A percentile compares a stretch with the other conserved stretches of the same genome.
These are phyloP conservation scores for Botrytis tulipae DNA, from an alignment of 2,329 filamentous ascomycete genomes.

Conservation along the genomic window DNA sequence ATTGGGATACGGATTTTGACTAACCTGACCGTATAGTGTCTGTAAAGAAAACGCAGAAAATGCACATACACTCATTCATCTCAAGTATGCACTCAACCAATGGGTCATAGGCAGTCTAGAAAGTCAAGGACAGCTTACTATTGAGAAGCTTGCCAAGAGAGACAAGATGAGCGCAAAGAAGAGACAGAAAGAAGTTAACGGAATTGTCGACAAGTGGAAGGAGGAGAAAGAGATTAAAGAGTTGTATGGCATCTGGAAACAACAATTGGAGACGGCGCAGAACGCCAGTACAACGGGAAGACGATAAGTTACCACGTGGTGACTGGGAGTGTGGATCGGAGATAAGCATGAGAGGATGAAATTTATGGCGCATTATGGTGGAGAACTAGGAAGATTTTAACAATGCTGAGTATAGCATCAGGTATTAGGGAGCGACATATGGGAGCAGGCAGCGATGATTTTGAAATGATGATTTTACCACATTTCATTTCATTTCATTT, in stretches of 20 bases:
- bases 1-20: slow-evolving; percentile 30
- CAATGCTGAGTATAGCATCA: not conserved
- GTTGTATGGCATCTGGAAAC: slow-evolving; percentile 67
- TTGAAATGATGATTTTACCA: not conserved
- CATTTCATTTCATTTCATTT: not conserved
- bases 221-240: slow-evolving; percentile 55
- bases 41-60: slow-evolving; percentile 66
- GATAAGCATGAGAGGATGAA: not conserved
- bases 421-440: not conserved
- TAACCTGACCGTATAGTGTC: slow-evolving; percentile 36
- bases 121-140: slow-evolving; percentile 54
- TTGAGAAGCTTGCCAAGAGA: slow-evolving; percentile 58
- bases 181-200: slow-evolving; percentile 58
- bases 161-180: slow-evolving; percentile 60
- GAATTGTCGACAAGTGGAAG: slow-evolving; percentile 64
- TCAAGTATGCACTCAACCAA: slow-evolving; percentile 71
- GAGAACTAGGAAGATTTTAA: not conserved
- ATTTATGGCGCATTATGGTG: not conserved
- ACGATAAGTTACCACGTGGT: not conserved
- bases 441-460: not conserved
- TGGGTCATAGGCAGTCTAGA: slow-evolving; percentile 65
- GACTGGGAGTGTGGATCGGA: not conserved
- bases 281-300: slow-evolving; percentile 21
- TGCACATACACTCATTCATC: slow-evolving; percentile 71
- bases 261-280: slow-evolving; percentile 51